phyloP scores from a whole-genome alignment of 139 green algal species.

The Volvox africanus region DNA sequence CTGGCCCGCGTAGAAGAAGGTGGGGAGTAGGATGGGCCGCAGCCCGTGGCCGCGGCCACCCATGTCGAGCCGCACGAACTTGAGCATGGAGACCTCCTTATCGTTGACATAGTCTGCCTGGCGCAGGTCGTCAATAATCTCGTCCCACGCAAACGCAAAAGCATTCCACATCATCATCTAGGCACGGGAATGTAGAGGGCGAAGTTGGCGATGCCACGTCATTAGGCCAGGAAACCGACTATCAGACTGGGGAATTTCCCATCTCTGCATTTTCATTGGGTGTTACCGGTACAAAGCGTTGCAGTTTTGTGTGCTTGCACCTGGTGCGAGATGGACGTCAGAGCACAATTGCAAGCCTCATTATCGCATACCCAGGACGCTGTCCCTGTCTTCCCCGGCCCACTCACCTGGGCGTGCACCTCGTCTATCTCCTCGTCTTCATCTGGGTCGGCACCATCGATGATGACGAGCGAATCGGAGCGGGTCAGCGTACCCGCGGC shows the following conservation, averaged over 20 bases:
- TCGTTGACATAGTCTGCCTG: slow-evolving; percentile 54
- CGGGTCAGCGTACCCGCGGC: not conserved
- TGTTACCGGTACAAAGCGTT: too few relatives aligned
- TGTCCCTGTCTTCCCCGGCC: not conserved
- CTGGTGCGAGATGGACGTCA: too few relatives aligned
- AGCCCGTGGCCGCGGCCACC: slow-evolving; percentile 64
- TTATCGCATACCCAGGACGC: too few relatives aligned
- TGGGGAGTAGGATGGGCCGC: slow-evolving; percentile 77
- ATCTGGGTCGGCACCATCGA: slow-evolving; percentile 28
- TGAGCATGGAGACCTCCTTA: slow-evolving; percentile 62
- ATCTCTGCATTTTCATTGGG: too few relatives aligned
- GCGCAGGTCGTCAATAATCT: slow-evolving; percentile 61
- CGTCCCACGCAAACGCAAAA: slow-evolving; percentile 64
- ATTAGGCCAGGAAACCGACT: too few relatives aligned
- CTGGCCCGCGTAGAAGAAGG: slow-evolving; percentile 84
- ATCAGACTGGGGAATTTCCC: too few relatives aligned
- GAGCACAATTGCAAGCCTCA: too few relatives aligned
- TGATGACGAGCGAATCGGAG: slow-evolving; percentile 31
- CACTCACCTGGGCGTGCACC: slow-evolving; percentile 52
- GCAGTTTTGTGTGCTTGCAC: too few relatives aligned
- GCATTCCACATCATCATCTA: slow-evolving; percentile 72
- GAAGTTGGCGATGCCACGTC: too few relatives aligned
- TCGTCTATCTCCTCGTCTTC: slow-evolving; percentile 57
- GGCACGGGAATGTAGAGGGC: not conserved
- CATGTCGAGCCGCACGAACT: slow-evolving; percentile 66